Evolutionary conservation across 345 rosid genomes (phyloP).

Genomic region (Schrenkiella parvula): DNA sequence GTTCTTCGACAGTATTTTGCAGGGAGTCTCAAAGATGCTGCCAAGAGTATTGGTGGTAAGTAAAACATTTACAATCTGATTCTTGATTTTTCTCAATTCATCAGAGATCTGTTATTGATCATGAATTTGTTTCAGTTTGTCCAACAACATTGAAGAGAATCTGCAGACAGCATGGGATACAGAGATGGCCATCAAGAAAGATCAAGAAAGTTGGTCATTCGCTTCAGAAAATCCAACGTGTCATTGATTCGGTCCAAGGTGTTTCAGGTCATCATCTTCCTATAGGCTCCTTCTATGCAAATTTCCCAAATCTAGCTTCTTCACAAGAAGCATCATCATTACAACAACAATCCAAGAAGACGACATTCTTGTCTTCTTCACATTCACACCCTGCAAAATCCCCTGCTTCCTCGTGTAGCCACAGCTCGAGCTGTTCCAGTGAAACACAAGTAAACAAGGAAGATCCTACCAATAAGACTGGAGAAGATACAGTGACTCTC

Average conservation of each 20-base stretch:
- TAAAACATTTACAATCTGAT: not conserved
- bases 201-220: conserved; percentile 93
- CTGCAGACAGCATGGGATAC: conserved; percentile 84
- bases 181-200: conserved; percentile 93
- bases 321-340: conserved; percentile 44
- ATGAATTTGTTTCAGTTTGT: conserved; percentile 57
- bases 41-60: conserved; percentile 88
- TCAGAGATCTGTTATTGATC: conserved; percentile 1
- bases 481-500: conserved; percentile 30
- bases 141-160: conserved; percentile 96
- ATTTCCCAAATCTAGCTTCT: conserved; percentile 62
- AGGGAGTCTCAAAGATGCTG: conserved; percentile 95
- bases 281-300: conserved; percentile 62
- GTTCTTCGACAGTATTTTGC: conserved; percentile 70
- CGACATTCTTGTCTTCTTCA: conserved; percentile 9
- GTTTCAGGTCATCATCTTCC: conserved; percentile 57
- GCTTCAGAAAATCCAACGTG: conserved; percentile 71
- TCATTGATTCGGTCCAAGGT: conserved; percentile 76
- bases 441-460: conserved; percentile 43
- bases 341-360: conserved; percentile 16
- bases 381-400: conserved; percentile 34
- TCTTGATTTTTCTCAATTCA: not conserved
- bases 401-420: conserved; percentile 59
- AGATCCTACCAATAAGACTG: conserved; percentile 22
- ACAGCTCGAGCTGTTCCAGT: conserved; percentile 65